These are phyloP conservation scores for Fusarium subtropicale DNA, from an alignment of 2,329 filamentous ascomycete species.

Conservation along the genomic window DNA sequence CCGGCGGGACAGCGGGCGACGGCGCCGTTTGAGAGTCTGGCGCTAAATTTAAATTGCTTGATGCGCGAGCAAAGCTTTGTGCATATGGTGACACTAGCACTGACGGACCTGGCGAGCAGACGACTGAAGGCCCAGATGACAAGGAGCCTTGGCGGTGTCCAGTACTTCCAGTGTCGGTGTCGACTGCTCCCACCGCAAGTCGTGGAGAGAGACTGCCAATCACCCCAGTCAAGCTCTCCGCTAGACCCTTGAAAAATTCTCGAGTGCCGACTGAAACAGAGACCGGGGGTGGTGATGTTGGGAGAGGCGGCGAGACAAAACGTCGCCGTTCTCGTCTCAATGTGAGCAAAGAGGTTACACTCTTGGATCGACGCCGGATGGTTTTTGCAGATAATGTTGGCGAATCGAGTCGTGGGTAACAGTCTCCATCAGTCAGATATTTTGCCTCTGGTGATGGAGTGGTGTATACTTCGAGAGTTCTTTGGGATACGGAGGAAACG, in stretches of 20 bases:
- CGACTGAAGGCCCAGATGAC: constrained; percentile 28
- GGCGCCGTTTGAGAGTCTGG: constrained; percentile 29
- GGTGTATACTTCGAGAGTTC: constrained; percentile 48
- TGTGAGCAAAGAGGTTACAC: constrained; percentile 35
- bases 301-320: constrained; percentile 12
- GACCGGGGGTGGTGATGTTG: constrained; percentile 23
- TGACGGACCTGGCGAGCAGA: constrained; percentile 24
- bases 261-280: constrained; percentile 38
- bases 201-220: constrained; percentile 41
- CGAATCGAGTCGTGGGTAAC: constrained; percentile 44
- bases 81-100: constrained; percentile 34
- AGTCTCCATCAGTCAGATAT: constrained; percentile 35
- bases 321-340: constrained; percentile 20
- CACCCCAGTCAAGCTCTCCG: constrained; percentile 37
- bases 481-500: constrained; percentile 46
- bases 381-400: constrained; percentile 26
- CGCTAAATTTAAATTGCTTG: constrained; percentile 40
- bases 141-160: constrained; percentile 30
- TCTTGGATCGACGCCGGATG: constrained; percentile 46
- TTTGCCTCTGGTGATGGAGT: constrained; percentile 21
- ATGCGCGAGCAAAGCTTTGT: constrained; percentile 26
- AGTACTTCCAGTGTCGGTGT: constrained; percentile 22
- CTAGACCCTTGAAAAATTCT: constrained; percentile 33
- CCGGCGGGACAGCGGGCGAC: constrained; percentile 42
- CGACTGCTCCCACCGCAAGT: constrained; percentile 31